These are phyloP conservation scores for Plenodomus tracheiphilus DNA, from an alignment of 2,329 filamentous ascomycete genomes.

Conservation along the genomic window DNA sequence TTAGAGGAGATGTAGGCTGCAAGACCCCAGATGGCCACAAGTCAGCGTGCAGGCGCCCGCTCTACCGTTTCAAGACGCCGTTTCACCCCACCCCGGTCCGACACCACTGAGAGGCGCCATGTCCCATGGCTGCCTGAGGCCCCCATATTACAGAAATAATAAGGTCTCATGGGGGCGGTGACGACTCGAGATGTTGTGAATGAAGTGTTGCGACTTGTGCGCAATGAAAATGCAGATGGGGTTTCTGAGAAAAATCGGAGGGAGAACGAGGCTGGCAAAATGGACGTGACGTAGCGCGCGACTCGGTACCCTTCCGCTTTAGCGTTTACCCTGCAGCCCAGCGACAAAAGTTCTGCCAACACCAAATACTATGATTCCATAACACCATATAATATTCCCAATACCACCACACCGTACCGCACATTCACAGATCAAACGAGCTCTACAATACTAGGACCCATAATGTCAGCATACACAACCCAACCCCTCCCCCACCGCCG, in stretches of 20 bases:
- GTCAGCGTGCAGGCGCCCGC: slow-evolving; percentile 40
- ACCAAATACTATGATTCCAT: neutral
- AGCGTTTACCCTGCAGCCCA: neutral
- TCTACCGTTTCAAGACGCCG: slow-evolving; percentile 36
- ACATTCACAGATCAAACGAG: too few species aligned
- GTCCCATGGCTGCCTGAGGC: neutral
- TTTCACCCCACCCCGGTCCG: slow-evolving; percentile 41
- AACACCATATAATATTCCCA: neutral
- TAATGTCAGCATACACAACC: slow-evolving; percentile 15
- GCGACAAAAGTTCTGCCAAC: neutral
- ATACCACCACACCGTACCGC: slow-evolving; percentile 1
- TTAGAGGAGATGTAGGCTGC: slow-evolving; percentile 16
- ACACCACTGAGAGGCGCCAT: slow-evolving; percentile 27
- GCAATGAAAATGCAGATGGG: too few species aligned
- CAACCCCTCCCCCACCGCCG: slow-evolving; percentile 13
- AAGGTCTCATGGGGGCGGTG: neutral
- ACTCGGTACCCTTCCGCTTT: slow-evolving; percentile 2
- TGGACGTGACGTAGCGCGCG: too few species aligned
- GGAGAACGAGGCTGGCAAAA: too few species aligned
- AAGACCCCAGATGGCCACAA: slow-evolving; percentile 14
- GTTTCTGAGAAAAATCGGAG: too few species aligned
- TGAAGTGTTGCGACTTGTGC: neutral
- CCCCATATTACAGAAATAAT: neutral
- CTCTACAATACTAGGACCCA: too few species aligned
- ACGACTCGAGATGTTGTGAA: neutral